Conservation (phyloP, 768 basidiomycete genomes). For the Trametes gibbosa region DNA sequence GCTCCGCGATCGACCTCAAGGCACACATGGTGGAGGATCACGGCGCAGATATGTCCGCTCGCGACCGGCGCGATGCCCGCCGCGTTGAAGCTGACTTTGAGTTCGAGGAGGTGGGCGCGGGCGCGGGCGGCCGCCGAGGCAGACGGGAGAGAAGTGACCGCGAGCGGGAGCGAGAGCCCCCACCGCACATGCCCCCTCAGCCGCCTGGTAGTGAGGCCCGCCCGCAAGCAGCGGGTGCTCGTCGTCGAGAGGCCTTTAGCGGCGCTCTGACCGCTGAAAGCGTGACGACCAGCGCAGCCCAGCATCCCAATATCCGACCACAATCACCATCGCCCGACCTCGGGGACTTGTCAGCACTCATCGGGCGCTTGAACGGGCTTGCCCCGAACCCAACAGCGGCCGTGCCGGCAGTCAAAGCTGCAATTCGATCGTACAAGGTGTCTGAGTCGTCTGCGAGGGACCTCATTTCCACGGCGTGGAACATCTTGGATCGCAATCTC, state of each 20-base stretch:
- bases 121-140: slow-evolving; percentile 36
- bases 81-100: slow-evolving; percentile 65
- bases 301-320: slow-evolving; percentile 26
- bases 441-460: slow-evolving; percentile 82
- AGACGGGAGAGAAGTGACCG: slow-evolving; percentile 45
- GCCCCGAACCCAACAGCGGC: slow-evolving; percentile 58
- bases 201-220: slow-evolving; percentile 23
- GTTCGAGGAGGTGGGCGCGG: slow-evolving; percentile 55
- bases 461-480: slow-evolving; percentile 87
- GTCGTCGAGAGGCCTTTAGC: slow-evolving; percentile 64
- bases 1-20: slow-evolving; percentile 80
- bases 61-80: slow-evolving; percentile 66
- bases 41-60: slow-evolving; percentile 66
- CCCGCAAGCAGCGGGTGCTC: slow-evolving; percentile 30
- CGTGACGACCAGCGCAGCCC: slow-evolving; percentile 7
- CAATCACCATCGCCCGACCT: slow-evolving; percentile 34
- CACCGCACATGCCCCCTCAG: slow-evolving; percentile 27
- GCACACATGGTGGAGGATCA: slow-evolving; percentile 89
- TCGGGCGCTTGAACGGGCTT: slow-evolving; percentile 58
- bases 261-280: slow-evolving; percentile 50
- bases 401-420: slow-evolving; percentile 62
- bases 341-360: slow-evolving; percentile 51
- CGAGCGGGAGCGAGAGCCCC: slow-evolving; percentile 52
- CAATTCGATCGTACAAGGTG: slow-evolving; percentile 72
- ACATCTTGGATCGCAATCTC: slow-evolving; percentile 59